Evolutionary conservation across 1,139 yeast genomes (phyloP), one percentile per base, ranked within the genome.

Genomic region (Taiozyma sp.): DNA sequence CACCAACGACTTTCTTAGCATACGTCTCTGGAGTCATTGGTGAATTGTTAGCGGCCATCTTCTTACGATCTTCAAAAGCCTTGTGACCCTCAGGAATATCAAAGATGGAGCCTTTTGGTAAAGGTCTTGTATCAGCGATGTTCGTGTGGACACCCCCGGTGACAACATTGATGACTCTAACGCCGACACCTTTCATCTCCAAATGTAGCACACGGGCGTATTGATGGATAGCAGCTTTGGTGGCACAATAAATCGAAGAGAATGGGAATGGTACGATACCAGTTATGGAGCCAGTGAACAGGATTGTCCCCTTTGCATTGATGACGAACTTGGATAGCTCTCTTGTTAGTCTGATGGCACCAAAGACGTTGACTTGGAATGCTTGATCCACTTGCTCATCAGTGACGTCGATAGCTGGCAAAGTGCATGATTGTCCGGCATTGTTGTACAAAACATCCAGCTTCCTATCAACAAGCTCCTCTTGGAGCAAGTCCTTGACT

Each of bases 171-270:
- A 88, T 73, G 2, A 88, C 95, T 49, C 80, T 74, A 22, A 88
- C 93, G 22, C 78, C 87, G 61, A 87, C 85, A 2, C 92, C 89
- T 62, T 78, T 79, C 74, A 88, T 65, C 67, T 88, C 96, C 38
- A 84, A 63, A 46, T 85, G 79, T 51, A 87, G 71, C 2, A 77
- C 75, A 48, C 79, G 74, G 1, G 88, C 87, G 64, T 83, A 88
- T 54, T 79, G 83, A 62, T 85, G 89, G 50, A 88, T 79, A 1
- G 95, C 95, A 2, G 95, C 90, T 63, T 88, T 88, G 1, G 86
- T 69, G 2, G 92, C 76, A n/a, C 83, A 75, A 64, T 88, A 88
- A 27, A 82, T 74, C 22, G 86, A 71, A 1, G 86, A 81, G 67
- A 83, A 87, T 16, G 95, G 96, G 69, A 87, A 82, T 7, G 89